Conservation (phyloP, 2,329 filamentous ascomycete genomes). For the Trichoderma brevicompactum region DNA sequence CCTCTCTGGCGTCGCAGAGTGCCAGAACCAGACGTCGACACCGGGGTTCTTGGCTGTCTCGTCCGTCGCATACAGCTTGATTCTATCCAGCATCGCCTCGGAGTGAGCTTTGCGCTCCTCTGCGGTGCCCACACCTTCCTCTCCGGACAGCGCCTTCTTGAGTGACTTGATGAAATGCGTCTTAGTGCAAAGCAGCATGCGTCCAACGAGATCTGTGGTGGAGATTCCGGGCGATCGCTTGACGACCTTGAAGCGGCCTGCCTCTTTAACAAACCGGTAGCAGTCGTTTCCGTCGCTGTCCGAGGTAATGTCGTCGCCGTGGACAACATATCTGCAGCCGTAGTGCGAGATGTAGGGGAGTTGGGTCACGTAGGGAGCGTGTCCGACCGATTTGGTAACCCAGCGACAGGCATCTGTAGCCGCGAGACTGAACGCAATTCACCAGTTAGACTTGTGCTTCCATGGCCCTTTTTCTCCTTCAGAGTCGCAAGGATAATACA, state of each 20-base stretch:
- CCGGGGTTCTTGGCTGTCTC: conserved; percentile 78
- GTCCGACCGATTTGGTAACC: conserved; percentile 80
- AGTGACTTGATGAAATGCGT: conserved; percentile 90
- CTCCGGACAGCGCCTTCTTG: conserved; percentile 67
- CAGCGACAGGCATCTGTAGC: conserved; percentile 95
- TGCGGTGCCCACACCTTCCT: conserved; percentile 71
- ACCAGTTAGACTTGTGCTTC: conserved; percentile 9
- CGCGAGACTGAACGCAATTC: conserved; percentile 64
- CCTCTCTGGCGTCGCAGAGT: conserved; percentile 56
- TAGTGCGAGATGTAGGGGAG: conserved; percentile 94
- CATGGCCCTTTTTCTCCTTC: background rate
- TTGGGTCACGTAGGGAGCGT: conserved; percentile 92
- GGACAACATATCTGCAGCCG: conserved; percentile 92
- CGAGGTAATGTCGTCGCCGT: conserved; percentile 96
- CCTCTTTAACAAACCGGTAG: conserved; percentile 96
- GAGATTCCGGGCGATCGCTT: conserved; percentile 96
- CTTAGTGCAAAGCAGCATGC: conserved; percentile 95
- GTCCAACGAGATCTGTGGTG: conserved; percentile 95
- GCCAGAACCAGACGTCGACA: conserved; percentile 85
- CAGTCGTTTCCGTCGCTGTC: conserved; percentile 94
- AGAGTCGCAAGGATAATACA: background rate
- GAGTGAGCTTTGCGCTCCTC: conserved; percentile 69
- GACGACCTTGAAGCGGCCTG: conserved; percentile 92
- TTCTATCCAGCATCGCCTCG: conserved; percentile 72
- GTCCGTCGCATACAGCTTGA: conserved; percentile 86